A percentile compares a stretch with the other conserved stretches of the same genome.
phyloP scores from a whole-genome alignment of 169 alveolate genomes.

The Babesia sp. region DNA sequence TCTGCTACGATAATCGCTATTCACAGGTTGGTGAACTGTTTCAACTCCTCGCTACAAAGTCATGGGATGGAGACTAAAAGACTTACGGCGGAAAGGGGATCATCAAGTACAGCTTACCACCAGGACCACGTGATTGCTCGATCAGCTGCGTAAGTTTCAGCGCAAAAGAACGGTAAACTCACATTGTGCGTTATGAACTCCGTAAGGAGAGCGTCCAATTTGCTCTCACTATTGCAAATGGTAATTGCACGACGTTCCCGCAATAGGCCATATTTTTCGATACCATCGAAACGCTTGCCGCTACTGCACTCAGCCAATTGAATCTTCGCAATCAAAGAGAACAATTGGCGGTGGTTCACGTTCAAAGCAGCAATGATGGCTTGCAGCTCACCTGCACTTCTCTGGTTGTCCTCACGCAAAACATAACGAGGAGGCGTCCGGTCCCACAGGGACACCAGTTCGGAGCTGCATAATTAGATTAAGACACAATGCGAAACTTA shows the following conservation, averaged over 20 bases:
- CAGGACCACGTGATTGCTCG: constrained; percentile 64
- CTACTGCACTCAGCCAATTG: constrained; percentile 45
- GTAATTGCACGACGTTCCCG: constrained; percentile 63
- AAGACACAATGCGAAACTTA: constrained; percentile 3
- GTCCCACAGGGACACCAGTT: constrained; percentile 62
- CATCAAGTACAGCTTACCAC: constrained; percentile 55
- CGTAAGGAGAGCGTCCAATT: constrained; percentile 55
- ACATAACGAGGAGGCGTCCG: constrained; percentile 48
- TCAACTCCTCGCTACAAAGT: constrained; percentile 36
- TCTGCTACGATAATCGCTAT: too few relatives aligned
- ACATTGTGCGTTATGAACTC: constrained; percentile 69
- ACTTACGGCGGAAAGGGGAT: constrained; percentile 60
- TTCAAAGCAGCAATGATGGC: constrained; percentile 72
- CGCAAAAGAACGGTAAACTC: neutral
- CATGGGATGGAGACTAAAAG: neutral
- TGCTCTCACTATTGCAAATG: constrained; percentile 66
- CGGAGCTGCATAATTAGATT: constrained; percentile 19
- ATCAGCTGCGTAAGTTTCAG: constrained; percentile 26
- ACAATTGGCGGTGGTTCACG: constrained; percentile 73
- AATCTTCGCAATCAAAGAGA: constrained; percentile 72
- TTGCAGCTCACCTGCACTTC: constrained; percentile 55
- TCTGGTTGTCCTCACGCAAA: constrained; percentile 34
- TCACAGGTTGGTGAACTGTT: constrained; percentile 32
- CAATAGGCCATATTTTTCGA: constrained; percentile 51
- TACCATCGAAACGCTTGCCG: constrained; percentile 37